Base-by-base conservation (phyloP, 768 basidiomycete genomes). In the Crepidotus variabilis region DNA sequence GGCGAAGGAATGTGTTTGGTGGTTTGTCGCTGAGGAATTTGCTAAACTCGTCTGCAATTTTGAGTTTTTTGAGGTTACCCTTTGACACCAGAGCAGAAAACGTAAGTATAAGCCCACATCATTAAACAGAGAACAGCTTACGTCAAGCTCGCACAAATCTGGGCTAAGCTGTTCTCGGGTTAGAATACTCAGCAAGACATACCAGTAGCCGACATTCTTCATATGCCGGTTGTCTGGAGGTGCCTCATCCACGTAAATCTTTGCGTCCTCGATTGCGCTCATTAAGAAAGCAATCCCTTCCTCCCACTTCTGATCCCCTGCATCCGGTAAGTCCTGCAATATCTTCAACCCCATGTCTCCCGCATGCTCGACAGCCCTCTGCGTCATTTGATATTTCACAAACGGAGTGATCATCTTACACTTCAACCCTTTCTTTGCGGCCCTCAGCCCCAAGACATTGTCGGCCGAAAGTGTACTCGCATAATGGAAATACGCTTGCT, bases 361-460 rank as follows among this genome's bases (percentile, higher is more conserved):
- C 1, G 86, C 83, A 60, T 84, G 82, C 60, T 81, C 80, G 2
- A 84, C 78, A 0, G 84, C 81, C n/a, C 86, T 79, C 59, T 83
- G 81, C 69, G 84, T 74, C 64, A 87, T 66, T 64, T 78, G 78
- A 55, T 76, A 78, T 45, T 76, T 76, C 6, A 88, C 66, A 57
- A 86, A 88, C 2, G 80, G 76, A 13, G 84, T 78, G 13, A 74
- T 77, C 14, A 72, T 65, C 57, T 75, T 76, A 71, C 82, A 80
- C 63, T 83, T 85, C 61, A 87, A 58, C 1, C 86, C 86, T 63
- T 87, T 83, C 74, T 87, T 87, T 58, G 83, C 80, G 0, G 78
- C 82, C 7, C 82, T 77, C 22, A 88, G 71, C 1, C 82, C 85
- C n/a, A 75, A 72, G 6, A 75, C 71, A 39, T 71, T 64, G 57